Evolutionary conservation across 1,284 basidiomycete genomes (phyloP), one percentile per base, ranked within the genome.

Genomic region (Rhodotorula sp.): DNA sequence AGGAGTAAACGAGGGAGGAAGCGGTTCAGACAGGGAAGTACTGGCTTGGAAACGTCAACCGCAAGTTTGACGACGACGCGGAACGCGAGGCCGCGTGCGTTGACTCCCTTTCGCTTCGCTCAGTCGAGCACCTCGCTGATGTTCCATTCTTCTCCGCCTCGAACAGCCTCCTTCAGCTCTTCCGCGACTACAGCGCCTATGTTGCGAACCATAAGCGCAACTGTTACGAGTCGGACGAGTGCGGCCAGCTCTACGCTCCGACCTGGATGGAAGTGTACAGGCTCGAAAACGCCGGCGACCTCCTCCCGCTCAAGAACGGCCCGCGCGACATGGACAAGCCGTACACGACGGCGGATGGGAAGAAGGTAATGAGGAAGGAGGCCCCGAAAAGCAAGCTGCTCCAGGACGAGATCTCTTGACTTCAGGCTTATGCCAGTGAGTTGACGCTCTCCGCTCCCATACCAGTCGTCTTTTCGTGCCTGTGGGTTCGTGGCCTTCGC

Each of bases 51-150:
- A 28, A 20, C 2, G 34, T 50, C 24, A n/a, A 40, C 9, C 55
- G 58, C 37, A 20, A 30, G 34, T 8, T 37, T 11, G 30, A n/a
- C n/a, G n/a, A 34, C 31, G 59, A 44, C 10, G 26, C 7, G 10
- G 60, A 65, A 58, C 22, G 28, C 20, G 56, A 65, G 28, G 64
- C 64, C 20, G 64, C 64, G 64, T 61, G 24, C 46, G 64, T 65
- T 10, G 5, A 28, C 31, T 28, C 18, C 18, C 1, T 20, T 15
- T 28, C 34, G 8, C 46, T 2, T 2, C 11, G 28, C 3, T 10
- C 8, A 34, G 34, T 34, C 34, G 34, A 34, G 34, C 34, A 34
- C 34, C 6, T 7, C 8, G 13, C n/a, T 54, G 28, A 46, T 47
- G 0, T 2, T 1, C 22, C 47, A 4, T 1, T 0, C 30, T 8